These are phyloP conservation scores for Tolypocladium tropicale DNA, from an alignment of 2,329 filamentous ascomycete species.

Conservation along the genomic window DNA sequence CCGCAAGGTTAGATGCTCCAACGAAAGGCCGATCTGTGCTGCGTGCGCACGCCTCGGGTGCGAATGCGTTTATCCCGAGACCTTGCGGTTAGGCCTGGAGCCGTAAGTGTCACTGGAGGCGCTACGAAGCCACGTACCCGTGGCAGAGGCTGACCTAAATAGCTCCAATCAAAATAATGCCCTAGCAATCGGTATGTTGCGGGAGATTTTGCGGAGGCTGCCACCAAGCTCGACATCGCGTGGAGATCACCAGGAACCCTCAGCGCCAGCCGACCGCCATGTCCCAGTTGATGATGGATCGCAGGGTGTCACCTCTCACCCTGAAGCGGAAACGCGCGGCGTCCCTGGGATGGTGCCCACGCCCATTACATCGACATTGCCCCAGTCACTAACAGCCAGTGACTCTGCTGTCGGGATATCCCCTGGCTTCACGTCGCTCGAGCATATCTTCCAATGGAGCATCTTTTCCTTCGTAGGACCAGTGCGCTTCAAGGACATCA, in stretches of 20 bases:
- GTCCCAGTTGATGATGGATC: no score
- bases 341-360: no score
- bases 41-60: background rate
- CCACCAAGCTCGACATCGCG: constrained; percentile 41
- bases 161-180: background rate
- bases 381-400: background rate
- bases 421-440: background rate
- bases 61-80: background rate
- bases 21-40: background rate
- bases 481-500: background rate
- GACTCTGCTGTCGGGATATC: background rate
- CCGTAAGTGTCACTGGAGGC: background rate
- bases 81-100: background rate
- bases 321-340: no score
- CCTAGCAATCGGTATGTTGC: constrained; percentile 10
- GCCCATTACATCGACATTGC: no score
- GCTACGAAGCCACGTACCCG: background rate
- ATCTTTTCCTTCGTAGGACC: background rate
- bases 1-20: background rate
- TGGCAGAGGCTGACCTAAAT: background rate
- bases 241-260: background rate
- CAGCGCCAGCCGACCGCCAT: background rate
- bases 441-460: background rate
- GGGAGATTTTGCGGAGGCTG: constrained; percentile 50
- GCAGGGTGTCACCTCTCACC: no score